phyloP scores from a whole-genome alignment of 371 early-diverging fungal species.

The Capniomyces stellatus region DNA sequence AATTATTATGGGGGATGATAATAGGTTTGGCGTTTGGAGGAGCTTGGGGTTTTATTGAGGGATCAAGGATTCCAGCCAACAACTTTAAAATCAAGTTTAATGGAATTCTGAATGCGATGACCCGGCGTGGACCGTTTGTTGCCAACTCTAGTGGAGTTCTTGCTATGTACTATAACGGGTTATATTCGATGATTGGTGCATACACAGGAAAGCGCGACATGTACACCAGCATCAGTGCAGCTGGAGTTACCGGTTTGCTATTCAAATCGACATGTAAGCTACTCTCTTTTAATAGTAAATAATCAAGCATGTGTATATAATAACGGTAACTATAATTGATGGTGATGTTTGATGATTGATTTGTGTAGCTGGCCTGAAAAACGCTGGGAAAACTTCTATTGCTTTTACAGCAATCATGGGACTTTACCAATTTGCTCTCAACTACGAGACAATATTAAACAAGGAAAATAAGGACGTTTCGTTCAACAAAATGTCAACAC shows the following conservation, averaged over 20 bases:
- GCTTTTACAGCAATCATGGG: background rate
- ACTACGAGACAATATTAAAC: no score
- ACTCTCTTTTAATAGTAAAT: background rate
- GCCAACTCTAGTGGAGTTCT: constrained; percentile 67
- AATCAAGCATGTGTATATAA: background rate
- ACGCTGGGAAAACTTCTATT: constrained; percentile 1
- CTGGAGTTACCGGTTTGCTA: constrained; percentile 53
- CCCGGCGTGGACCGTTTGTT: constrained; percentile 70
- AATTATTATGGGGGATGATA: no score
- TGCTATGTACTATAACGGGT: constrained; percentile 62
- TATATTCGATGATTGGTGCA: constrained; percentile 44
- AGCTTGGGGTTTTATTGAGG: constrained; percentile 59
- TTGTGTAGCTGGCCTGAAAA: constrained; percentile 1
- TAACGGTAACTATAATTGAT: background rate
- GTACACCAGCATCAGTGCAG: constrained; percentile 42
- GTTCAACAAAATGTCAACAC: no score
- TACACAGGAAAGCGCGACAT: constrained; percentile 43
- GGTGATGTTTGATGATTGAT: no score
- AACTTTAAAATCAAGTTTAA: constrained; percentile 62
- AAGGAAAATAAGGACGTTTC: no score
- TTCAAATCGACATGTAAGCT: constrained; percentile 33
- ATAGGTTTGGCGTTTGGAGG: constrained; percentile 65
- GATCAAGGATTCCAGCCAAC: constrained; percentile 39
- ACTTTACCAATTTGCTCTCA: constrained; percentile 1
- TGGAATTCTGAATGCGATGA: constrained; percentile 63